Percentiles rank a stretch among this genome's conserved stretches.
These are phyloP conservation scores for Colletotrichum aenigma DNA, from an alignment of 2,329 filamentous ascomycete genomes.

Conservation along the genomic window DNA sequence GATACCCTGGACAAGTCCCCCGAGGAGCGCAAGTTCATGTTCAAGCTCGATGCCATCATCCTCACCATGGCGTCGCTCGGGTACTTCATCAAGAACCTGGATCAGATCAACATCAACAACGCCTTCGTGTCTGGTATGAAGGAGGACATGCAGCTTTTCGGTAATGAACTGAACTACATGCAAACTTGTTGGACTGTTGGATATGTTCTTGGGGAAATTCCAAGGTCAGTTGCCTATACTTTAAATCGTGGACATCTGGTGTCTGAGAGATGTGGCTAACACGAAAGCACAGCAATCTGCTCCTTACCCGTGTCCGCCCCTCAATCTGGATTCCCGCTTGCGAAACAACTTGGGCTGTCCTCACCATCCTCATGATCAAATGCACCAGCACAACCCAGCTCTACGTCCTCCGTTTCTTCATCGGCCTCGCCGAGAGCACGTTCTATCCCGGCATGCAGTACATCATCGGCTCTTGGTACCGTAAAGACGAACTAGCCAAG, in stretches of 20 bases:
- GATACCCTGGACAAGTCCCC: conserved; percentile 49
- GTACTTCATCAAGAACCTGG: conserved; percentile 31
- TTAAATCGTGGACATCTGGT: rapidly evolving
- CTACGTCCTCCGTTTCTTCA: conserved; percentile 31
- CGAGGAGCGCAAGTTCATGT: conserved; percentile 42
- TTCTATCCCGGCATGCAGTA: conserved; percentile 27
- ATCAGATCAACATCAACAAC: conserved; percentile 37
- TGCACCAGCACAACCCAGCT: conserved; percentile 37
- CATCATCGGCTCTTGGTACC: conserved; percentile 34
- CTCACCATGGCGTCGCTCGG: conserved; percentile 34
- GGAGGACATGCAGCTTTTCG: conserved; percentile 27
- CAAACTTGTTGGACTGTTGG: conserved; percentile 30
- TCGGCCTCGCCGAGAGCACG: conserved; percentile 32
- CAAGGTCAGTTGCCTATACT: background rate
- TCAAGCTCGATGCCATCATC: conserved; percentile 46
- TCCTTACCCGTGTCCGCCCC: conserved; percentile 33
- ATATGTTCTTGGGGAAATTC: conserved; percentile 29
- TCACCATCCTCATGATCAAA: conserved; percentile 35
- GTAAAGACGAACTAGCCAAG: conserved; percentile 30
- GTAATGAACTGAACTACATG: conserved; percentile 31
- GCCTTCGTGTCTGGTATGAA: conserved; percentile 34
- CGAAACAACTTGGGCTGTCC: conserved; percentile 33
- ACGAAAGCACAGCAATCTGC: conserved; percentile 28
- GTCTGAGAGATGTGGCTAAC: background rate
- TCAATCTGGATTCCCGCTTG: conserved; percentile 33